Evolutionary conservation across 2,329 filamentous ascomycete genomes (phyloP).

Genomic region (Epichloe coenophiala): DNA sequence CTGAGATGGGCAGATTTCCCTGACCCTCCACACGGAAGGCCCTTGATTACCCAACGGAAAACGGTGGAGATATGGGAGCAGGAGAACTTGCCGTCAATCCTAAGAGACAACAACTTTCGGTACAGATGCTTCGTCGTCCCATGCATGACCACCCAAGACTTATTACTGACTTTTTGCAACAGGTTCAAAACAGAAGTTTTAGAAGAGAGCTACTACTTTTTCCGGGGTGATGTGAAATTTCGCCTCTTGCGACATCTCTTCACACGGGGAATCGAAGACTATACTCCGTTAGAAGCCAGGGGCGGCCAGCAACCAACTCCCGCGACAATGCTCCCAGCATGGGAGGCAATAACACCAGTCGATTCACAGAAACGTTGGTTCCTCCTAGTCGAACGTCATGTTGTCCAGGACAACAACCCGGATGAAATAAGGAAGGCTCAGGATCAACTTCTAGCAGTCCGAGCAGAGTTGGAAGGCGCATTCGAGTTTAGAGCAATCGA

Average conservation of each 20-base stretch:
- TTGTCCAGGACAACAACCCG: slow-evolving; percentile 42
- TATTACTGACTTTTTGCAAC: slow-evolving; percentile 4
- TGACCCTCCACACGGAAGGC: slow-evolving; percentile 36
- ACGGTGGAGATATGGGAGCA: slow-evolving; percentile 43
- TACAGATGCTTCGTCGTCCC: slow-evolving; percentile 13
- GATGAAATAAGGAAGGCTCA: slow-evolving; percentile 42
- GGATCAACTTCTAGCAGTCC: slow-evolving; percentile 33
- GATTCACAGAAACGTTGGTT: slow-evolving; percentile 40
- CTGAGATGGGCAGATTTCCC: slow-evolving; percentile 48
- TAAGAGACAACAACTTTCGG: slow-evolving; percentile 40
- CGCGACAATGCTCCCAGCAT: slow-evolving; percentile 27
- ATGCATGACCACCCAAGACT: not conserved
- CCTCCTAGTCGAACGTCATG: slow-evolving; percentile 38
- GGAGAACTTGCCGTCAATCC: slow-evolving; percentile 30
- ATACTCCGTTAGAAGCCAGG: slow-evolving; percentile 18
- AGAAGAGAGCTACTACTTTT: slow-evolving; percentile 40
- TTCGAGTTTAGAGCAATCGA: slow-evolving; percentile 40
- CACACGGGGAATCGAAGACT: slow-evolving; percentile 19
- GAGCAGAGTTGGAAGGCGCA: slow-evolving; percentile 34
- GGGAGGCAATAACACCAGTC: slow-evolving; percentile 31
- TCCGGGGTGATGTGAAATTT: slow-evolving; percentile 41
- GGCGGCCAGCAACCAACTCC: slow-evolving; percentile 9
- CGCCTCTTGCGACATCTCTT: slow-evolving; percentile 35
- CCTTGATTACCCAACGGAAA: slow-evolving; percentile 36
- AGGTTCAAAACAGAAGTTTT: slow-evolving; percentile 41